Conservation (phyloP, 1,284 basidiomycete genomes). For the Irpex sp. region DNA sequence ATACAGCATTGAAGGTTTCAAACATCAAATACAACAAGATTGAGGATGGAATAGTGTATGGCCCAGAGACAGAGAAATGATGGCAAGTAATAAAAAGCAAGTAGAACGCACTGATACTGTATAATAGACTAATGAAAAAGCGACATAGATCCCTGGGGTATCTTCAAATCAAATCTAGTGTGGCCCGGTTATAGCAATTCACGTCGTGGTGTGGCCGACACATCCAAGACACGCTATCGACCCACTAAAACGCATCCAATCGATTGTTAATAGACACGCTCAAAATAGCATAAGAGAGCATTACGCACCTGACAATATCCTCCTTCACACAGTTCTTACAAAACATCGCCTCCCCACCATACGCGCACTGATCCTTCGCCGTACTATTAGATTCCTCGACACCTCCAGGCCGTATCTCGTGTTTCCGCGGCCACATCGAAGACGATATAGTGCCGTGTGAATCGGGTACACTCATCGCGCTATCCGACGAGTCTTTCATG, state of each 20-base stretch:
- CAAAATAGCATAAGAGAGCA: neutral
- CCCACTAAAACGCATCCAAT: neutral
- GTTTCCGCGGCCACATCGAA: neutral
- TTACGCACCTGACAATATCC: neutral
- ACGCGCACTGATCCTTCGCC: neutral
- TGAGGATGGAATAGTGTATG: too few relatives aligned
- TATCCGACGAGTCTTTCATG: neutral
- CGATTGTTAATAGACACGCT: neutral
- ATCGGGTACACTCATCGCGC: neutral
- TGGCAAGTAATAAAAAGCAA: neutral
- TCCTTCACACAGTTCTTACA: slow-evolving; percentile 4
- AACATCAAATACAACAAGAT: too few relatives aligned
- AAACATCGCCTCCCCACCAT: neutral
- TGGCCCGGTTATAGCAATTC: neutral
- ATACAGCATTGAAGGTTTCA: too few relatives aligned
- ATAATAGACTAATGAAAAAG: neutral
- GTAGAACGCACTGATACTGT: neutral
- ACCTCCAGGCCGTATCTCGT: neutral
- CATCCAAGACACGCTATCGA: neutral
- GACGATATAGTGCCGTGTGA: neutral
- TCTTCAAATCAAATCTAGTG: too few relatives aligned
- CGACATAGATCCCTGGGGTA: neutral
- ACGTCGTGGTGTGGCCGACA: neutral
- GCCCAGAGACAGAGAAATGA: neutral
- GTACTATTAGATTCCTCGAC: neutral